These are phyloP conservation scores for Botrytis fabae DNA, from an alignment of 2,329 filamentous ascomycete genomes.

Conservation along the genomic window DNA sequence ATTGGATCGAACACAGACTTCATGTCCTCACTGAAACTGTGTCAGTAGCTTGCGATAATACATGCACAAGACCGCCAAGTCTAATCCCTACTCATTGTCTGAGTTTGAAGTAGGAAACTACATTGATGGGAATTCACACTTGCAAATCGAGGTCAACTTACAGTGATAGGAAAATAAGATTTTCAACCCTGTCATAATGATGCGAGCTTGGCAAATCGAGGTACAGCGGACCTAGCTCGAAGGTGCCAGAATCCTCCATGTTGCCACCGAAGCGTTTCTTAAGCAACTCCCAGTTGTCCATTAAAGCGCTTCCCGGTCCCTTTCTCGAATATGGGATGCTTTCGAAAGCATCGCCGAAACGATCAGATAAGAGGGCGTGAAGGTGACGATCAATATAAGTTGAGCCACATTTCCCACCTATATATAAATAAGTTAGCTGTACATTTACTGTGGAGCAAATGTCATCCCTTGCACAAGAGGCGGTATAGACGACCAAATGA, in stretches of 20 bases:
- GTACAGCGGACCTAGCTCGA: constrained; percentile 26
- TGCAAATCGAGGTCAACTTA: constrained; percentile 19
- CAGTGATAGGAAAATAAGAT: constrained; percentile 27
- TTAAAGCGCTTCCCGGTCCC: constrained; percentile 30
- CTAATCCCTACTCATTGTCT: not conserved
- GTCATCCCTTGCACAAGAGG: not conserved
- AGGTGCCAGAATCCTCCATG: constrained; percentile 5
- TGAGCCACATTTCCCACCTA: constrained; percentile 35
- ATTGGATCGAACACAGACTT: constrained; percentile 34
- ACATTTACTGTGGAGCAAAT: not conserved
- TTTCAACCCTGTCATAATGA: constrained; percentile 27
- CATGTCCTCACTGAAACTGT: constrained; percentile 29
- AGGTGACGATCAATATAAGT: constrained; percentile 35
- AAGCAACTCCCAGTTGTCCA: constrained; percentile 26
- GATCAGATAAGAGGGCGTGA: constrained; percentile 28
- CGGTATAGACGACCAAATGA: not conserved
- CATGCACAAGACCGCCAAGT: not conserved
- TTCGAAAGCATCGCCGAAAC: constrained; percentile 31
- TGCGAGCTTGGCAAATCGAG: constrained; percentile 28
- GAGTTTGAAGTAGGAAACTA: not conserved
- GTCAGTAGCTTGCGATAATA: not conserved
- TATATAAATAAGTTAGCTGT: not conserved
- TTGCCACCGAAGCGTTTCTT: constrained; percentile 30
- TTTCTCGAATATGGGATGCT: constrained; percentile 26
- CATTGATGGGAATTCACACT: not conserved